Base-by-base conservation (phyloP, 805 yeast genomes). In the Myxozyma udenii region DNA sequence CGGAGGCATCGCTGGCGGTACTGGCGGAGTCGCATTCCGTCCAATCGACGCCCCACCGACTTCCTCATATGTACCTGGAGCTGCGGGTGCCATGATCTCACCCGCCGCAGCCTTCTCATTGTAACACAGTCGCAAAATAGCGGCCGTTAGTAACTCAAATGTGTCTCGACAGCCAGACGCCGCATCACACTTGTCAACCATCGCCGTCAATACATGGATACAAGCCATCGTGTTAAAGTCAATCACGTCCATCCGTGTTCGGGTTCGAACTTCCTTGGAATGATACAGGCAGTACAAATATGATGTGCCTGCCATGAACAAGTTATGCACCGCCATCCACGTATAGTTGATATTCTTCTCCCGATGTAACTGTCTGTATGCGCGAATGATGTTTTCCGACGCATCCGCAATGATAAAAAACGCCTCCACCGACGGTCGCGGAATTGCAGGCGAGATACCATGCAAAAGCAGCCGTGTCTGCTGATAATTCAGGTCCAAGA, bases 301-400 rank as follows among this genome's bases (percentile, higher is more conserved):
- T 1, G 95, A 84, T 24, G 91, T 84, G 0, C 95, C 95, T 0
- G 95, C 90, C 85, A 86, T 84, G 65, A 87, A 87, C 48, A 87
- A 71, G 64, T 87, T 88, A 66, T 88, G 95, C 2, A 87, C 90
- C 0, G 95, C 93, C 1, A 89, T 90, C 96, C 96, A 89, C 0
- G 96, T 87, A 67, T 86, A 89, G 66, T 87, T 87, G 53, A 88
- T 76, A 42, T 78, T 73, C 61, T 78, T 78, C 25, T 74, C 74
- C n/a, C 71, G 66, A 59, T 77, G 78, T 35, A 89, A 69, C 46
- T 77, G 78, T 44, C 76, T 71, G 65, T 86, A 89, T 26, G 82
- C 76, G 30, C 73, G 70, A 47, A 88, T 83, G 32, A 87, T 77
- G 40, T 83, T 84, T 59, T 77, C 78, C 1, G 93, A 79, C 0